Conservation (phyloP, 805 yeast species). For the Komagataella kurtzmanii region DNA sequence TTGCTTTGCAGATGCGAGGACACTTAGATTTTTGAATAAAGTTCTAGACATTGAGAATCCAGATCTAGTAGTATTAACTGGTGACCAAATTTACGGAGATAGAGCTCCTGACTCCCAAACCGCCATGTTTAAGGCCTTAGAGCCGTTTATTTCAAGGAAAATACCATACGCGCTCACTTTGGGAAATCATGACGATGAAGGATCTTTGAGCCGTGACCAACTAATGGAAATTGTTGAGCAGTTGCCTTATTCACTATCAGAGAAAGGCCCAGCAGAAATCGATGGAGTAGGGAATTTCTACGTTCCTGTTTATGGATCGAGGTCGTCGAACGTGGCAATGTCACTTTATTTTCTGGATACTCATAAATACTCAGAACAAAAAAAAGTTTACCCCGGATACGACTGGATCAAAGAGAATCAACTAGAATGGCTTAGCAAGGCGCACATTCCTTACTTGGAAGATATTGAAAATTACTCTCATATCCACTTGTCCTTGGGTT, state of each 20-base stretch:
- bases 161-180: slow-evolving; percentile 79
- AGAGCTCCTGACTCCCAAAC: slow-evolving; percentile 72
- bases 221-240: slow-evolving; percentile 40
- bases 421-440: slow-evolving; percentile 36
- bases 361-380: slow-evolving; percentile 58
- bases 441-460: slow-evolving; percentile 16
- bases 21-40: slow-evolving; percentile 42
- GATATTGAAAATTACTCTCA: slow-evolving; percentile 21
- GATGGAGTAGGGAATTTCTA: slow-evolving; percentile 80
- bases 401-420: slow-evolving; percentile 75
- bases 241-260: slow-evolving; percentile 59
- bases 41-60: slow-evolving; percentile 71
- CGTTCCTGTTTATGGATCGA: slow-evolving; percentile 22
- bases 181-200: slow-evolving; percentile 95
- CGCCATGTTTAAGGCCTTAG: slow-evolving; percentile 61
- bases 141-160: slow-evolving; percentile 49
- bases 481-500: slow-evolving; percentile 64
- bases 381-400: slow-evolving; percentile 62
- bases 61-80: slow-evolving; percentile 75
- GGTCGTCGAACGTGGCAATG: slow-evolving; percentile 25
- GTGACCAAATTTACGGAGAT: slow-evolving; percentile 85
- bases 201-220: slow-evolving; percentile 45
- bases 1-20: slow-evolving; percentile 73
- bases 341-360: slow-evolving; percentile 72
- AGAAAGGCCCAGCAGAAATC: slow-evolving; percentile 49